Evolutionary conservation across 345 rosid species (phyloP), one percentile per base, ranked within the genome.

Genomic region (Aegle marmelos): DNA sequence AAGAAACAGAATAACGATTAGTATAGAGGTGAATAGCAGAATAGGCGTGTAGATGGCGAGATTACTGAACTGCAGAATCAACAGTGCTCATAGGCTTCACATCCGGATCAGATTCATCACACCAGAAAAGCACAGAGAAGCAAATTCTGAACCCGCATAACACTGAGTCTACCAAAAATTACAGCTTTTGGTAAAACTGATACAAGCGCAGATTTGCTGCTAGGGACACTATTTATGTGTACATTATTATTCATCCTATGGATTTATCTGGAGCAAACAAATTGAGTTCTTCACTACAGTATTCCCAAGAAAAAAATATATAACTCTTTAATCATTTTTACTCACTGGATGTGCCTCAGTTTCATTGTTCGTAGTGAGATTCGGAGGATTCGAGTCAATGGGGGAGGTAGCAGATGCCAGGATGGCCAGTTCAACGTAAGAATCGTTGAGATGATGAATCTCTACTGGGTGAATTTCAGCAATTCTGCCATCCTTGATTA

Each of bases 21-120:
- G 88, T 80, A 56, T 91, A 81, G 87, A 90, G 90, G 93, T 93
- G 8, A 97, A 94, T 6, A 86, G 81, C 75, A 92, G 95, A 72
- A 81, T 82, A 64, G 84, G 16, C 13, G 50, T 17, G 13, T 2
- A 45, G 50, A 84, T 4, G 94, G 91, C 41, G 97, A 95, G 87
- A 76, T 91, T 62, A 88, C 85, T 72, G 95, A 87, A 77, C 80
- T 90, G 17, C 83, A 70, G 64, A 34, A 24, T 62, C 62, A 56
- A 30, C 41, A 69, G 68, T 60, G 19, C 2, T 7, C 6, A 58
- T 64, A 56, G 59, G 37, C 6, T 37, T 36, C 9, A 30, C 62
- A 33, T n/a, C 69, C 37, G 66, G 56, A 13, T 45, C 68, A 71
- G 22, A 68, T 58, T 31, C 6, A 27, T 75, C 17, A 50, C 72